Evolutionary conservation across 2,329 filamentous ascomycete species (phyloP).

Genomic region (Stagonosporopsis chrysanthemi): DNA sequence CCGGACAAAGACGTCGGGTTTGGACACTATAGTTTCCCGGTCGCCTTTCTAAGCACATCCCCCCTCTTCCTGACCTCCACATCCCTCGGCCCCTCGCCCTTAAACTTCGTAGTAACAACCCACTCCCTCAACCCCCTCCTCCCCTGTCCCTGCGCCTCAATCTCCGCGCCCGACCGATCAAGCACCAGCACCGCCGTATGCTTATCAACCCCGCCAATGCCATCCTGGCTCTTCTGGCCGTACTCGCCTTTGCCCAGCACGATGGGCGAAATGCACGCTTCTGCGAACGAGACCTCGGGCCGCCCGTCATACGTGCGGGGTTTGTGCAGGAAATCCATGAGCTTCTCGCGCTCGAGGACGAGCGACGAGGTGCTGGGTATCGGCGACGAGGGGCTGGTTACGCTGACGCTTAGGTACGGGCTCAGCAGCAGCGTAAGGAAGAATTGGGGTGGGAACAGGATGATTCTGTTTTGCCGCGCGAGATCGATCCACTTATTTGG

Average conservation of each 20-base stretch:
- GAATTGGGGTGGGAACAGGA: constrained; percentile 90
- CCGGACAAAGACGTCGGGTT: too few relatives aligned
- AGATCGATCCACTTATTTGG: constrained; percentile 73
- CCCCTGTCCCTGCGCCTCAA: constrained; percentile 57
- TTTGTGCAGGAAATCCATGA: constrained; percentile 61
- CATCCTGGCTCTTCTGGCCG: constrained; percentile 40
- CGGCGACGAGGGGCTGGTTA: constrained; percentile 32
- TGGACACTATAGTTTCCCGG: constrained; percentile 25
- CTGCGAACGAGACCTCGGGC: constrained; percentile 51
- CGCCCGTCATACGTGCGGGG: constrained; percentile 49
- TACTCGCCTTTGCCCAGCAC: constrained; percentile 51
- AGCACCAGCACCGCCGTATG: constrained; percentile 61
- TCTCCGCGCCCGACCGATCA: constrained; percentile 63
- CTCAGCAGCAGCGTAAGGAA: constrained; percentile 71
- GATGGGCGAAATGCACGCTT: constrained; percentile 53
- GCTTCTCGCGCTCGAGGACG: constrained; percentile 42
- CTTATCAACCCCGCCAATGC: constrained; percentile 51
- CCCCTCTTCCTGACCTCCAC: constrained; percentile 58
- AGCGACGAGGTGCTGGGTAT: constrained; percentile 49
- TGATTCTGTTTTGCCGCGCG: constrained; percentile 71
- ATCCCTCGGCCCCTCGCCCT: constrained; percentile 63
- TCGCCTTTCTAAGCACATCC: constrained; percentile 53
- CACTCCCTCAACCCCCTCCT: constrained; percentile 62
- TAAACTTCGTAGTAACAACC: constrained; percentile 65
- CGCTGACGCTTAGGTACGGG: constrained; percentile 57